Evolutionary conservation across 2,329 filamentous ascomycete genomes (phyloP), one percentile per base, ranked within the genome.

Genomic region (Rhinocladiella mackenziei): DNA sequence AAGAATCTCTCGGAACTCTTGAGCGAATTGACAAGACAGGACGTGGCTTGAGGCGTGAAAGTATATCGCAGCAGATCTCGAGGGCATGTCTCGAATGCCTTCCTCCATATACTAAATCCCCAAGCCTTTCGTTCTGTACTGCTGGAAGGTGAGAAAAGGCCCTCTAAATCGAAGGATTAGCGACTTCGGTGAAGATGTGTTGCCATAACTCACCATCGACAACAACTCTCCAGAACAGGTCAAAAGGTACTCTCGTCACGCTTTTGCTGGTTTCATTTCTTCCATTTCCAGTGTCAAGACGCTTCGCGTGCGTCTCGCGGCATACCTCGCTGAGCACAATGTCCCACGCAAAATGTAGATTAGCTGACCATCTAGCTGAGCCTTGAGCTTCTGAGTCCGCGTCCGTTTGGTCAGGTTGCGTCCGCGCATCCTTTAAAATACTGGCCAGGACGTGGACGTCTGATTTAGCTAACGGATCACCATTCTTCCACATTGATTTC

Each of bases 61-160:
- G 95, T 71, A 6, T 73, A 52, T 64, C 73, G 39, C 69, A 77
- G 56, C 74, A 76, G 44, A 61, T 71, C 52, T 51, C 63, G 52
- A 63, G 77, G 61, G 58, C 69, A 68, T 26, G 68, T 71, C 22
- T 72, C 69, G 3, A 96, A 68, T 56, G 89, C 78, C 59, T 84
- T 86, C 57, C 84, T 81, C 58, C 96, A 87, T 2, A 97, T 77
- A 58, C 89, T 80, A 66, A 97, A 91, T 0, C 92, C 92, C 65
- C 88, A 89, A 59, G 87, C 88, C 65, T 96, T 97, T 43, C 94
- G 84, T 56, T 89, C 87, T 31, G 89, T 81, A 1, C 89, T 94
- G 5, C 89, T 84, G 8, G 77, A 80, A 44, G 83, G 79, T 4
- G 86, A 83, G 62, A 97, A 96, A 3, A 96, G 74, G 6, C 85